These are phyloP conservation scores for Pseudogymnoascus sp. DNA, from an alignment of 2,329 filamentous ascomycete genomes.

Conservation along the genomic window DNA sequence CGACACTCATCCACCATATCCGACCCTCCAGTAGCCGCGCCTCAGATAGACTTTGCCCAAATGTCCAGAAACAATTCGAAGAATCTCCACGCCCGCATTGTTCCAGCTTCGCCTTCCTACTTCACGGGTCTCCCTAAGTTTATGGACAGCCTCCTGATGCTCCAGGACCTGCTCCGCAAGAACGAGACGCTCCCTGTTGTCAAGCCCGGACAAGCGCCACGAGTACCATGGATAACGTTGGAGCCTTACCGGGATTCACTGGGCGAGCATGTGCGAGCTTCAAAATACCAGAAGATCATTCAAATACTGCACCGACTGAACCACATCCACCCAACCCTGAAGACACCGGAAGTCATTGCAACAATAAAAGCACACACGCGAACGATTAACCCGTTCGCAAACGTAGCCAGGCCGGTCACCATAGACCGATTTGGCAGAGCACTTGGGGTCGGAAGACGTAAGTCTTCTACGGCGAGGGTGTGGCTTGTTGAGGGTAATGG, in stretches of 20 bases:
- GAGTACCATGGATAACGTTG: constrained; percentile 72
- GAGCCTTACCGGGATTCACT: constrained; percentile 63
- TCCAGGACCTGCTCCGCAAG: constrained; percentile 63
- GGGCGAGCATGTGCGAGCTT: constrained; percentile 63
- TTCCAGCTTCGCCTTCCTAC: constrained; percentile 86
- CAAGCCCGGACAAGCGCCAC: constrained; percentile 55
- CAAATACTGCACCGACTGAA: constrained; percentile 71
- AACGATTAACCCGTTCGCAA: constrained; percentile 61
- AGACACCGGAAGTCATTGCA: constrained; percentile 58
- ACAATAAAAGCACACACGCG: constrained; percentile 65
- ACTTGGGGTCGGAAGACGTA: constrained; percentile 74
- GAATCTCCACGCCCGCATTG: constrained; percentile 53
- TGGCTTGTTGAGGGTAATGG: constrained; percentile 90
- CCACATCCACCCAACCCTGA: constrained; percentile 70
- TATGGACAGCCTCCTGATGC: constrained; percentile 70
- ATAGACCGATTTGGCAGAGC: constrained; percentile 74
- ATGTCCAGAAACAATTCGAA: constrained; percentile 19
- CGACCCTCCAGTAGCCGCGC: constrained; percentile 32
- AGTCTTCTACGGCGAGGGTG: constrained; percentile 75
- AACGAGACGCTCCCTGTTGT: constrained; percentile 66
- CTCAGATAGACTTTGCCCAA: constrained; percentile 34
- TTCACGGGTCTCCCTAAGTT: constrained; percentile 81
- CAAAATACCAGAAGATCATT: constrained; percentile 72
- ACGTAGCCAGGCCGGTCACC: constrained; percentile 50
- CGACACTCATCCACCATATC: constrained; percentile 22